Base-by-base conservation (phyloP, 1,284 basidiomycete species). In the Sporisorium graminicola region DNA sequence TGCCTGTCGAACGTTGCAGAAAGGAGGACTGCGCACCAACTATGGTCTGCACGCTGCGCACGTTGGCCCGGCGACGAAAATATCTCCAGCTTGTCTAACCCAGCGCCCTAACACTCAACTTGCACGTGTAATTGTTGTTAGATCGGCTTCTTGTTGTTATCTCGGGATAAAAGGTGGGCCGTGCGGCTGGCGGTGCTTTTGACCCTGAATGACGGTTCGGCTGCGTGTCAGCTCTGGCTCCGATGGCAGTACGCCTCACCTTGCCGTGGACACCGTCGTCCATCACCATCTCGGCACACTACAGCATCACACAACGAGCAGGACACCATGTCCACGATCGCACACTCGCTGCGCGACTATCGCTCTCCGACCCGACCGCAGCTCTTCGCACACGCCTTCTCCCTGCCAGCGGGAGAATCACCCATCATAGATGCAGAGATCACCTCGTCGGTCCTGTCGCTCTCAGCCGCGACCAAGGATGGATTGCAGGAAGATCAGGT, bases 291-390 rank as follows among this genome's bases (percentile, higher is more conserved):
- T 18, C 43, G 14, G 8, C 20, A 13, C 27, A 31, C 22, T 22
- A 35, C 8, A 22, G 29, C 50, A 22, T 31, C 29, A 16, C 9
- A 22, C 12, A n/a, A 24, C 7, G 20, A 54, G 52, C 35, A 40
- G 24, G 49, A 13, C 59, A 58, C 22, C 27, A 85, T 85, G 84
- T 85, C 84, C 35, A 84, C 84, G 7, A 85, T 85, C 26, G 83
- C 83, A 22, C 82, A 84, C 58, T 84, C 83, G 46, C 55, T 85
- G 72, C 82, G 84, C 31, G 84, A 85, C 71, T 83, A 85, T 56
- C 77, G 81, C 58, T 74, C 78, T 22, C 84, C 83, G 1, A 82
- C 84, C 3, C 75, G 80, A 7, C 49, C 74, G 4, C 77, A 84
- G 56, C 76, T 81, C 33, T 81, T 83, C 50, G 75, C 82, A 0